Evolutionary conservation across 805 yeast genomes (phyloP).

Genomic region (Metschnikowia cubensis): DNA sequence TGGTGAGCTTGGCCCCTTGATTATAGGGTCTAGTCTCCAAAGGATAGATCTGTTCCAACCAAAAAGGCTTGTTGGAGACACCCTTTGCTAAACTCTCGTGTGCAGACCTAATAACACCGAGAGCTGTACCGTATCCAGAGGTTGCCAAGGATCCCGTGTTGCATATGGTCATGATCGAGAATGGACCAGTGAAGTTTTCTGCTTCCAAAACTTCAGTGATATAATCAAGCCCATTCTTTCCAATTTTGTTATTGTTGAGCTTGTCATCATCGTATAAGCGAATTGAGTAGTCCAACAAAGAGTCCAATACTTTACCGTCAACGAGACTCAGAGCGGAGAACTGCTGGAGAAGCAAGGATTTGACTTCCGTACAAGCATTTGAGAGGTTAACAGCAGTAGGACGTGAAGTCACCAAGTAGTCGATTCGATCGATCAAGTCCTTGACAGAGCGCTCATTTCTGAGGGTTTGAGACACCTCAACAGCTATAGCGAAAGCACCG

Average conservation of each 20-base stretch:
- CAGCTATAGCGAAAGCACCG: constrained; percentile 77
- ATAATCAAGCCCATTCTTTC: constrained; percentile 75
- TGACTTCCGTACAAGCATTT: constrained; percentile 62
- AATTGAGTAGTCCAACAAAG: constrained; percentile 44
- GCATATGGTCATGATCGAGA: constrained; percentile 86
- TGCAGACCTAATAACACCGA: constrained; percentile 83
- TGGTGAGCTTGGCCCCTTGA: constrained; percentile 92
- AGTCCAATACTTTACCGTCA: constrained; percentile 21
- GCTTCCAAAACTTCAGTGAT: constrained; percentile 43
- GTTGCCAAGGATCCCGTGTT: constrained; percentile 97
- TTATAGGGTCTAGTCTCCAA: constrained; percentile 95
- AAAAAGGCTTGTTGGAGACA: constrained; percentile 32
- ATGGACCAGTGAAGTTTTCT: constrained; percentile 56
- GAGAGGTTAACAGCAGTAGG: constrained; percentile 95
- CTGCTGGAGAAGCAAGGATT: constrained; percentile 22
- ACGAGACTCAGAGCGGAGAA: constrained; percentile 17
- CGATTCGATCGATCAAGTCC: constrained; percentile 47
- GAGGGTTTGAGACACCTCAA: constrained; percentile 50
- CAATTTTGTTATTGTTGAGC: constrained; percentile 71
- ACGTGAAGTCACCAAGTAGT: constrained; percentile 68
- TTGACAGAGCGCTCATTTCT: constrained; percentile 24
- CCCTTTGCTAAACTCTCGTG: constrained; percentile 39
- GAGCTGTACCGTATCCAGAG: constrained; percentile 95
- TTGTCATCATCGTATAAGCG: constrained; percentile 71
- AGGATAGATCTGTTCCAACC: constrained; percentile 71